These are phyloP conservation scores for Scheffersomyces coipomensis DNA, from an alignment of 805 yeast genomes.

Conservation along the genomic window DNA sequence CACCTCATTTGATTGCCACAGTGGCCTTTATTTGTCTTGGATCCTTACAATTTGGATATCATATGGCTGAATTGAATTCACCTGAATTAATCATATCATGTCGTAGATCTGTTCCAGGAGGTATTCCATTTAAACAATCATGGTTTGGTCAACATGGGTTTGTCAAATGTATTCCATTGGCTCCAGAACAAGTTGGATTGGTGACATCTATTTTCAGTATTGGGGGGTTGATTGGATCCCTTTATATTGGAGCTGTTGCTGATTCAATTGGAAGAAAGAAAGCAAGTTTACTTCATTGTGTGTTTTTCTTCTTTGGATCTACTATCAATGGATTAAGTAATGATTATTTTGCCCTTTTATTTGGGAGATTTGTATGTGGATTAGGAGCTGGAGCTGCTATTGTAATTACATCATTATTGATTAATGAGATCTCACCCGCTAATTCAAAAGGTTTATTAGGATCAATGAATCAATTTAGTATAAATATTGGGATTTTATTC, in stretches of 20 bases:
- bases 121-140: slow-evolving; percentile 28
- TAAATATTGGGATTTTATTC: slow-evolving; percentile 78
- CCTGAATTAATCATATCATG: slow-evolving; percentile 76
- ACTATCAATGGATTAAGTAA: slow-evolving; percentile 52
- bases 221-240: slow-evolving; percentile 81
- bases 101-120: slow-evolving; percentile 27
- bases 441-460: slow-evolving; percentile 76
- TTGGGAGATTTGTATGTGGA: slow-evolving; percentile 80
- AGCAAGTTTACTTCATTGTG: slow-evolving; percentile 50
- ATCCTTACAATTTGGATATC: slow-evolving; percentile 89
- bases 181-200: slow-evolving; percentile 60
- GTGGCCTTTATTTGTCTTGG: slow-evolving; percentile 68
- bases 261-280: slow-evolving; percentile 63
- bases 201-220: slow-evolving; percentile 77
- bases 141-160: slow-evolving; percentile 41
- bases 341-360: slow-evolving; percentile 39
- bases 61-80: slow-evolving; percentile 91
- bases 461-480: slow-evolving; percentile 82
- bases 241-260: slow-evolving; percentile 63
- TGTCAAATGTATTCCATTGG: slow-evolving; percentile 56
- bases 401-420: slow-evolving; percentile 79
- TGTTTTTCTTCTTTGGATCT: slow-evolving; percentile 61
- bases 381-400: slow-evolving; percentile 84
- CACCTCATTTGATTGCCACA: slow-evolving; percentile 38
- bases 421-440: slow-evolving; percentile 77